phyloP scores from a whole-genome alignment of 805 yeast species.

The Pichia pseudocactophila region DNA sequence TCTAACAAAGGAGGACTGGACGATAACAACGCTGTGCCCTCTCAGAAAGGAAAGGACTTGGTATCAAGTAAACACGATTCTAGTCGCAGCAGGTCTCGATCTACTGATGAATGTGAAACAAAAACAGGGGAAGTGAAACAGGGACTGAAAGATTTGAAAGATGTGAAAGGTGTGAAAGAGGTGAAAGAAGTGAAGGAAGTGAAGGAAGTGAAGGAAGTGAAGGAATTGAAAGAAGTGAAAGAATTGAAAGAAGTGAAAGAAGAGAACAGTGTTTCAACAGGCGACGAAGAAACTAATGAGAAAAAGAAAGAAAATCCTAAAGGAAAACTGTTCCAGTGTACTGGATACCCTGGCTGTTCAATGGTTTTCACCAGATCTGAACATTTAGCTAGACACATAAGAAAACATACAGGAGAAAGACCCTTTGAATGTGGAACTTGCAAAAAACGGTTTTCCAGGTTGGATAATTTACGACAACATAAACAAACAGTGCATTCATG shows the following conservation, averaged over 20 bases:
- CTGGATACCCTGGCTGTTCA: slow-evolving; percentile 76
- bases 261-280: background rate
- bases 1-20: too few relatives aligned
- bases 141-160: too few relatives aligned
- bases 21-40: too few relatives aligned
- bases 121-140: too few relatives aligned
- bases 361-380: slow-evolving; percentile 90
- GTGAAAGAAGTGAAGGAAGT: background rate
- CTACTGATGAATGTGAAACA: too few relatives aligned
- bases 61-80: too few relatives aligned
- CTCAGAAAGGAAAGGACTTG: too few relatives aligned
- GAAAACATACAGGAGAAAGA: slow-evolving; percentile 92
- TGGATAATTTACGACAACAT: slow-evolving; percentile 88
- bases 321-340: slow-evolving; percentile 70
- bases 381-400: slow-evolving; percentile 83
- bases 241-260: background rate
- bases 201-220: background rate
- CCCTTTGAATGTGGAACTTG: slow-evolving; percentile 87
- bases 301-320: slow-evolving; percentile 31
- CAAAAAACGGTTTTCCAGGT: slow-evolving; percentile 65
- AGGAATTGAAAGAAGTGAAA: background rate
- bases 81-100: too few relatives aligned
- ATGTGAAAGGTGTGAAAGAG: too few relatives aligned
- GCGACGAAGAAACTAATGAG: background rate
- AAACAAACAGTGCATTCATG: slow-evolving; percentile 73